Conservation (phyloP, 1,284 basidiomycete genomes). For the Inonotus hispidus region DNA sequence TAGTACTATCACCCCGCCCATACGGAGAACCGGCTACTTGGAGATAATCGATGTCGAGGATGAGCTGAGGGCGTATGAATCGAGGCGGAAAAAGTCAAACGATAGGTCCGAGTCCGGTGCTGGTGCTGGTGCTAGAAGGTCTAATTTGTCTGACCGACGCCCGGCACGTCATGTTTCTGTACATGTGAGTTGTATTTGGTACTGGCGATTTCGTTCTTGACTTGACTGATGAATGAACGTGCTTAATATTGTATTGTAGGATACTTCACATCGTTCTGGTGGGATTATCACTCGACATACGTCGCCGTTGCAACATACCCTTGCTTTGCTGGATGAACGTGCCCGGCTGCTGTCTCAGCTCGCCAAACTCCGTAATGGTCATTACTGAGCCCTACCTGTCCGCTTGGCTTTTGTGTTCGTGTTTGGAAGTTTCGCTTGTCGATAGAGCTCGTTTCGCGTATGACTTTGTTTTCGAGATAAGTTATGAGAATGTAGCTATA, state of each 20-base stretch:
- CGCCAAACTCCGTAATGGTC: conserved; percentile 29
- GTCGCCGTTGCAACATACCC: conserved; percentile 37
- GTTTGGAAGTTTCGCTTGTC: neutral
- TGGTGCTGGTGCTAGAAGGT: too few relatives aligned
- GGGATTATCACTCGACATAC: conserved; percentile 31
- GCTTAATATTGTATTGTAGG: too few relatives aligned
- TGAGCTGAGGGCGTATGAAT: conserved; percentile 11
- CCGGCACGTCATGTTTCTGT: too few relatives aligned
- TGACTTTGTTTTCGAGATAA: neutral
- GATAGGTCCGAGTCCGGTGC: too few relatives aligned
- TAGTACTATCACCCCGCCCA: neutral
- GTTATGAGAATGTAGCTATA: neutral
- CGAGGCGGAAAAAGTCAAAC: neutral
- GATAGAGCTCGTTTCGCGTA: too few relatives aligned
- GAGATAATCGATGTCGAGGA: conserved; percentile 9
- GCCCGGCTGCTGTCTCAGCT: conserved; percentile 43
- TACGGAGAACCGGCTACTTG: conserved; percentile 10
- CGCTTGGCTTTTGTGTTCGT: neutral
- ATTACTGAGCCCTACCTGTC: neutral
- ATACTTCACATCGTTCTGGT: neutral
- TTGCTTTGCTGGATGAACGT: conserved; percentile 46
- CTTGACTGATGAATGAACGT: neutral
- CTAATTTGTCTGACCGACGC: too few relatives aligned
- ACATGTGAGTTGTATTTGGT: neutral
- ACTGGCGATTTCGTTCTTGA: neutral